phyloP scores from a whole-genome alignment of 192 early-diverging fungal genomes.

The Umbelopsis isabellina region DNA sequence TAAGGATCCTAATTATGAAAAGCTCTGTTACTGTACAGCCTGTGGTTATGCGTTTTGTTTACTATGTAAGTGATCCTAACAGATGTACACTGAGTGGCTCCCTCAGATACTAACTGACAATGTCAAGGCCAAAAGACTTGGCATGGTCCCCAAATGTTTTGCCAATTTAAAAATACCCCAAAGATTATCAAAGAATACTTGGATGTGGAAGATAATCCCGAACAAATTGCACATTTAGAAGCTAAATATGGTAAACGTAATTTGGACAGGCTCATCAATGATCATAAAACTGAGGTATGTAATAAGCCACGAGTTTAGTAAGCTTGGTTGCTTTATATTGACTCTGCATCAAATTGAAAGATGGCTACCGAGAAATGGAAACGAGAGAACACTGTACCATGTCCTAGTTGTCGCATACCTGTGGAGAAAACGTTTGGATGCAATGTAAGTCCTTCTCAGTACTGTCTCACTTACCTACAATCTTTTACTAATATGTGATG shows the following conservation, averaged over 20 bases:
- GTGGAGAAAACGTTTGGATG: constrained; percentile 40
- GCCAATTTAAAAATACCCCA: constrained; percentile 25
- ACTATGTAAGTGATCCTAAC: constrained; percentile 29
- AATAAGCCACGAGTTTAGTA: neutral
- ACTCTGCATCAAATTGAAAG: neutral
- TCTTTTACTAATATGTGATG: neutral
- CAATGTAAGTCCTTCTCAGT: constrained; percentile 17
- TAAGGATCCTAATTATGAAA: constrained; percentile 30
- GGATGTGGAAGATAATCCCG: constrained; percentile 25
- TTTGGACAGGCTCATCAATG: constrained; percentile 29
- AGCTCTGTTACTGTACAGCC: constrained; percentile 28
- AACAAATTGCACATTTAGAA: constrained; percentile 14
- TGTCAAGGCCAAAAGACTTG: constrained; percentile 14
- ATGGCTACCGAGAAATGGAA: constrained; percentile 33
- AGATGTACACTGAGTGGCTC: neutral
- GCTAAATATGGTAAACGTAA: constrained; percentile 36
- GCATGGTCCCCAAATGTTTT: constrained; percentile 27
- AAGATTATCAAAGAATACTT: constrained; percentile 32
- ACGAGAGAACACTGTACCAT: constrained; percentile 29
- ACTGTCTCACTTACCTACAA: neutral
- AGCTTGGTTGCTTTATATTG: too few species aligned
- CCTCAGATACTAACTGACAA: neutral
- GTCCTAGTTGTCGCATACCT: constrained; percentile 29
- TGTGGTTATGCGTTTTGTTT: constrained; percentile 41
- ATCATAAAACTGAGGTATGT: constrained; percentile 25